Percentiles rank a stretch among this genome's conserved stretches.
Evolutionary conservation across 768 basidiomycete species (phyloP).

Genomic region (Panaeolus cyanescens): DNA sequence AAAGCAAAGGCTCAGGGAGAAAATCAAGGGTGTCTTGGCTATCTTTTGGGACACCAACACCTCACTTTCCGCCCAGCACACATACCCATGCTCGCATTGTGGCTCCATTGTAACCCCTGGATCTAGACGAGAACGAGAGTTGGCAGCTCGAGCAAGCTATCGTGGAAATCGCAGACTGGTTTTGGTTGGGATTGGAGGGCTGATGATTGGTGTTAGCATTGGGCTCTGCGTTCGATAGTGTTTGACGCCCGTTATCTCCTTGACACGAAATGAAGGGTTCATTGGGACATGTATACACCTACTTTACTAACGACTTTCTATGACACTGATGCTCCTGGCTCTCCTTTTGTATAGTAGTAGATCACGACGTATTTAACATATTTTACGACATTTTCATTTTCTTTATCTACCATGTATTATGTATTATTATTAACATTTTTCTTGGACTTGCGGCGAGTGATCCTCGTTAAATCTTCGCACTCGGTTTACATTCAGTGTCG

Average conservation of each 20-base stretch:
- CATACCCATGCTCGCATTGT: neutral
- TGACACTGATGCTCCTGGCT: neutral
- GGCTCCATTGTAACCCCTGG: neutral
- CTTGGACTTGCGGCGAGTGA: no score
- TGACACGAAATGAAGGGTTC: no score
- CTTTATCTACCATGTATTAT: neutral
- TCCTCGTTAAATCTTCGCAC: no score
- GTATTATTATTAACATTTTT: neutral
- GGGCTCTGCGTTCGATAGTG: neutral
- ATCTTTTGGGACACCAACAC: neutral
- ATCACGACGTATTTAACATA: neutral
- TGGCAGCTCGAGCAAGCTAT: neutral
- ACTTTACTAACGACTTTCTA: neutral
- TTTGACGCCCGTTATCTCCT: neutral
- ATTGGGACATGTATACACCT: no score
- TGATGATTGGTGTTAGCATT: neutral
- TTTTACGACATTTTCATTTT: neutral
- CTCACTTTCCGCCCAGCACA: neutral
- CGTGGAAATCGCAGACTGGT: neutral
- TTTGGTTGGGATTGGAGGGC: neutral
- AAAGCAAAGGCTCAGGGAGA: slow-evolving; percentile 3
- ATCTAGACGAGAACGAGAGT: neutral
- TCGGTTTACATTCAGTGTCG: no score
- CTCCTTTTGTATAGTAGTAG: neutral
- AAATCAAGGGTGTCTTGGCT: neutral